Percentiles rank a stretch among this genome's conserved stretches.
phyloP scores from a whole-genome alignment of 2,329 filamentous ascomycete genomes.

The Trichophyton mentagrophytes region DNA sequence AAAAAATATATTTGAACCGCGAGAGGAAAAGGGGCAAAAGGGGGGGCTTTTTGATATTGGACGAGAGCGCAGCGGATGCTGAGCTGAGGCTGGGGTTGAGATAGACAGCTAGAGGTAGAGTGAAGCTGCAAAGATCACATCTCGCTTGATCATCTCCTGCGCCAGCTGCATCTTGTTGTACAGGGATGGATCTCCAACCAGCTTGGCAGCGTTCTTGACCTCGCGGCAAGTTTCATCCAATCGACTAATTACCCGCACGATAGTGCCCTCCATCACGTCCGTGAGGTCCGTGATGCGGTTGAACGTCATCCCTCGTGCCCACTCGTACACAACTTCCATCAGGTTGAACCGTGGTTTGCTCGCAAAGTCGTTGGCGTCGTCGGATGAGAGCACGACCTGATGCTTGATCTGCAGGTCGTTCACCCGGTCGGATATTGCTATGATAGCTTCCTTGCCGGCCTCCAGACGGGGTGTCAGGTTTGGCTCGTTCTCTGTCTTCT shows the following conservation, averaged over 20 bases:
- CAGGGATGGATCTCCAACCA: slow-evolving; percentile 84
- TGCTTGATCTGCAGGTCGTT: slow-evolving; percentile 79
- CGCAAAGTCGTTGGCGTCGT: slow-evolving; percentile 87
- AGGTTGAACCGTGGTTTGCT: slow-evolving; percentile 79
- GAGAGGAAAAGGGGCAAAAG: not conserved
- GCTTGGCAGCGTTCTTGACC: slow-evolving; percentile 90
- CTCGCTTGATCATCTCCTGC: slow-evolving; percentile 94
- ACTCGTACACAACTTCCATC: slow-evolving; percentile 96
- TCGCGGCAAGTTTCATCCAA: slow-evolving; percentile 94
- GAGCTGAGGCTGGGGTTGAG: not conserved
- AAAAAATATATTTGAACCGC: not conserved
- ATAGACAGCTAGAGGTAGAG: slow-evolving; percentile 63
- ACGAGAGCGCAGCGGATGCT: not conserved
- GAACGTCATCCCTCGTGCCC: slow-evolving; percentile 96
- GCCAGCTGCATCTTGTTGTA: slow-evolving; percentile 96
- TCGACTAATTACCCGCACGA: slow-evolving; percentile 85
- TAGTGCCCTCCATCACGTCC: slow-evolving; percentile 92
- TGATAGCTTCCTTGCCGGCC: slow-evolving; percentile 69
- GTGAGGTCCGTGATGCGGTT: slow-evolving; percentile 94
- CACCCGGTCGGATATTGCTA: slow-evolving; percentile 82
- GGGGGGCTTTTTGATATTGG: not conserved
- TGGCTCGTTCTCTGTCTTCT: slow-evolving; percentile 76
- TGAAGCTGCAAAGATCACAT: slow-evolving; percentile 81
- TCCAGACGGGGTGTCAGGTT: slow-evolving; percentile 71
- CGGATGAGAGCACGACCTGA: slow-evolving; percentile 80